phyloP scores from a whole-genome alignment of 2,329 filamentous ascomycete species.

The Metarhizium sp. region DNA sequence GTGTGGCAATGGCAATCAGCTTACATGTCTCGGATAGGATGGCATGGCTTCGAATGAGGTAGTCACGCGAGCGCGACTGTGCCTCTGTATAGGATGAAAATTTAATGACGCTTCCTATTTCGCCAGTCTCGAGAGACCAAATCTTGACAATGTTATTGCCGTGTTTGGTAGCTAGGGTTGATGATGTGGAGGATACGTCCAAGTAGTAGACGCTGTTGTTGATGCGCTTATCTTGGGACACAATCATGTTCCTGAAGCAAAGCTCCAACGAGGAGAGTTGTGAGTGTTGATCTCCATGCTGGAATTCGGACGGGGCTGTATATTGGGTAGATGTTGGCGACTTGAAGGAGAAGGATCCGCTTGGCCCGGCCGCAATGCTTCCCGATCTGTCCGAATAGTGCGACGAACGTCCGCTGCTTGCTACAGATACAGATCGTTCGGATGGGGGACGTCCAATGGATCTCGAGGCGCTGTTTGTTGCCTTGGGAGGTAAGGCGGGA shows the following conservation, averaged over 20 bases:
- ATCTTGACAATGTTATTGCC: slow-evolving; percentile 76
- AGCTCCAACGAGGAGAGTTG: slow-evolving; percentile 8
- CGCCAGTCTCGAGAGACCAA: slow-evolving; percentile 75
- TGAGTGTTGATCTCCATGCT: neutral
- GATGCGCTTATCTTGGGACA: slow-evolving; percentile 18
- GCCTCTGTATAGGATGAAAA: slow-evolving; percentile 29
- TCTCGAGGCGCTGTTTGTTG: neutral
- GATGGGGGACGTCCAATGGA: slow-evolving; percentile 4
- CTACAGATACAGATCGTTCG: neutral
- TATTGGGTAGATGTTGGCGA: slow-evolving; percentile 1
- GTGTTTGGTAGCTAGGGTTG: slow-evolving; percentile 26
- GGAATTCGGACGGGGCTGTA: neutral
- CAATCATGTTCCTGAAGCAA: slow-evolving; percentile 13
- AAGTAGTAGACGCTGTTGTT: slow-evolving; percentile 24
- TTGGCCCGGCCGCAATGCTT: neutral
- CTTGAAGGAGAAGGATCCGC: neutral
- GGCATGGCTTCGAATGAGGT: slow-evolving; percentile 32
- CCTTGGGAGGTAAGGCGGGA: slow-evolving; percentile 3
- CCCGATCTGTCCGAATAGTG: slow-evolving; percentile 5
- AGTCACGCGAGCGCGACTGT: slow-evolving; percentile 28
- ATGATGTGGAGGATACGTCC: slow-evolving; percentile 23
- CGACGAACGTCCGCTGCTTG: slow-evolving; percentile 4
- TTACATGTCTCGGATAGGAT: slow-evolving; percentile 30
- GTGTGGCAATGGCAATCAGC: slow-evolving; percentile 27
- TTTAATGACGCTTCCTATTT: slow-evolving; percentile 46